Base-by-base conservation (phyloP, 441 rosid genomes). In the Euphorbia neoarborescens region DNA sequence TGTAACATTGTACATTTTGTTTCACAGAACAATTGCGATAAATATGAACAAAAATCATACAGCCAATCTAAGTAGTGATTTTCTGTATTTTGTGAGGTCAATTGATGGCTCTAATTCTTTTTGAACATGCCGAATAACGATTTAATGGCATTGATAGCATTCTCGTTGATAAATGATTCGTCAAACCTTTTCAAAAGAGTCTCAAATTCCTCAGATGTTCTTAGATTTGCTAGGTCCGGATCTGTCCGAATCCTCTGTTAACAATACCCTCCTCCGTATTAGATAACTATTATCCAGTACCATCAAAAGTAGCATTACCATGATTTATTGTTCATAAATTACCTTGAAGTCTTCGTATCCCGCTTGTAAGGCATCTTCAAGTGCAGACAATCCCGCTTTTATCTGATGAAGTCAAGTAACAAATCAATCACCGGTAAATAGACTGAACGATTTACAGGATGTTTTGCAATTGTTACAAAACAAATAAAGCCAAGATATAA, bases 311-410 rank as follows among this genome's bases (percentile, higher is more conserved):
- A 53, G 9, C 2, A 32, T 12, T 30, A 50, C 38, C 46, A 30
- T 44, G 27, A 22, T 1, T 17, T n/a, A 8, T 27, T 22, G 12
- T 68, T 59, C 27, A 65, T 68, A 50, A 27, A 37, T 78, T 80
- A 88, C 98, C 95, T 89, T 91, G 35, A 87, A 94, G 78, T 94
- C 95, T 75, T 94, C 96, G 75, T 81, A 94, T 64, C 92, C 97
- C 6, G 87, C 81, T 80, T 78, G 48, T 79, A 94, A n/a, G 32
- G 99, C 91, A 78, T 94, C 97, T 79, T 90, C 90, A 17, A 91
- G 84, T 17, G 97, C 94, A 13, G 96, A 89, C 37, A 94, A 81
- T 40, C 99, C 96, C 65, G 97, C 97, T 81, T 91, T 87, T 62
- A 85, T 69, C 98, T 93, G 82, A 78, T 67, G 38, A 37, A 37